Evolutionary conservation across 2,329 filamentous ascomycete genomes (phyloP), one percentile per base, ranked within the genome.

Genomic region (Escovopsis sp.): DNA sequence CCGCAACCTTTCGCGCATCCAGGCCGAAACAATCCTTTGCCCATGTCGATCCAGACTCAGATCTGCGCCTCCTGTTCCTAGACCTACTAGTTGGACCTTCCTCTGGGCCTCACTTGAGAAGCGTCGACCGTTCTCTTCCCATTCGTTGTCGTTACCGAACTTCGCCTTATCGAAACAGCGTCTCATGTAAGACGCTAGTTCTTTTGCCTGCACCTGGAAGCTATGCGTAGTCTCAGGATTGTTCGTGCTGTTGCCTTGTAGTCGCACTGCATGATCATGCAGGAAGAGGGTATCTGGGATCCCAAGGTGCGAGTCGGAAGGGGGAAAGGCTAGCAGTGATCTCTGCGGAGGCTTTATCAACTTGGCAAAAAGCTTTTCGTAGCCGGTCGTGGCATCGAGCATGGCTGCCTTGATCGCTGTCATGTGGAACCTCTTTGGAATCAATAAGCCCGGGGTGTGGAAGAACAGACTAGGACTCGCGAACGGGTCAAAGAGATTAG

Each of bases 401-500:
- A 52, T 51, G 18, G 43, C 42, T 1, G 53, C 46, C 34, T 60
- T 50, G 10, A 58, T 51, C 4, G 52, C 54, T 2, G 61, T 59
- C 36, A 56, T 51, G 44, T 56, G 49, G 47, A 76, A 75, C 2
- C 62, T 61, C 2, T 57, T 57, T 0, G 72, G 71, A 0, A 69
- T 58, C 1, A 59, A 49, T 5, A 74, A 45, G 0, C 69, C 70
- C 0, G 75, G 57, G 0, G 65, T 70, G 40, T 72, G 71, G 50
- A 80, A 79, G 51, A 80, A 71, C 1, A 80, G 61, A 41, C 64
- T 63, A 0, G 77, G 66, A 45, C 73, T 77, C 5, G 67, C 73
- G 53, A 80, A 80, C 0, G 70, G 57, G 49, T 81, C 77, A 47
- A 80, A 78, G 28, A 77, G 55, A 45, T 70, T 57, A 1, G 53